Conservation (phyloP, 257 asterid species). For the Solanum boliviense region DNA sequence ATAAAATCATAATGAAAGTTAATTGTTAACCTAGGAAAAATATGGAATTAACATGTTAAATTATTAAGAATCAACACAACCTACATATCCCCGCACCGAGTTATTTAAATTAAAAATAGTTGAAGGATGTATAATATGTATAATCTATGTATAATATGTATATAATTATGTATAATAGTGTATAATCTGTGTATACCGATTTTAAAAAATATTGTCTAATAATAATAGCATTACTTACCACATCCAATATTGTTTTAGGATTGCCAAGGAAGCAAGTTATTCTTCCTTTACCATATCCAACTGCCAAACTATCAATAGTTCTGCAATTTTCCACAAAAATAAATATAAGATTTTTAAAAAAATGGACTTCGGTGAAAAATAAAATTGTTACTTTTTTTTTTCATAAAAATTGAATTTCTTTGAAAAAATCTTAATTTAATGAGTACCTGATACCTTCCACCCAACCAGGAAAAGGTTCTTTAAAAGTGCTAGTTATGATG, state of each 20-base stretch:
- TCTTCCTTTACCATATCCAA: slow-evolving; percentile 87
- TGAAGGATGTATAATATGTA: neutral
- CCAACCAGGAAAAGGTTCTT: slow-evolving; percentile 89
- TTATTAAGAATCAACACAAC: neutral
- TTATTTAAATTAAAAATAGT: neutral
- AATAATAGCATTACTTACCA: slow-evolving; percentile 28
- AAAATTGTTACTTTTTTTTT: neutral
- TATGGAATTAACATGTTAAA: neutral
- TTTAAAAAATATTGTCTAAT: neutral
- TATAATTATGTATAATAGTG: neutral
- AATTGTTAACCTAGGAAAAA: neutral
- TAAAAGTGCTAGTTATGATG: slow-evolving; percentile 53
- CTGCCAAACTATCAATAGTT: slow-evolving; percentile 75
- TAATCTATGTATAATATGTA: neutral
- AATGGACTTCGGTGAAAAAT: neutral
- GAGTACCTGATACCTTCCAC: slow-evolving; percentile 62
- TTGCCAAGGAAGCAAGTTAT: slow-evolving; percentile 53
- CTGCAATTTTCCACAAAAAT: slow-evolving; percentile 19
- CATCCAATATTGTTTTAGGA: slow-evolving; percentile 50
- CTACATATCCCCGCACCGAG: neutral
- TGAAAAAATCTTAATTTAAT: neutral
- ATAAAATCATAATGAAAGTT: neutral
- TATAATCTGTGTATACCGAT: neutral
- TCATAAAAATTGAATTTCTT: neutral
- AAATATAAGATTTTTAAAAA: neutral